Evolutionary conservation across 345 rosid genomes (phyloP).

Genomic region (Capsella bursapastoris): DNA sequence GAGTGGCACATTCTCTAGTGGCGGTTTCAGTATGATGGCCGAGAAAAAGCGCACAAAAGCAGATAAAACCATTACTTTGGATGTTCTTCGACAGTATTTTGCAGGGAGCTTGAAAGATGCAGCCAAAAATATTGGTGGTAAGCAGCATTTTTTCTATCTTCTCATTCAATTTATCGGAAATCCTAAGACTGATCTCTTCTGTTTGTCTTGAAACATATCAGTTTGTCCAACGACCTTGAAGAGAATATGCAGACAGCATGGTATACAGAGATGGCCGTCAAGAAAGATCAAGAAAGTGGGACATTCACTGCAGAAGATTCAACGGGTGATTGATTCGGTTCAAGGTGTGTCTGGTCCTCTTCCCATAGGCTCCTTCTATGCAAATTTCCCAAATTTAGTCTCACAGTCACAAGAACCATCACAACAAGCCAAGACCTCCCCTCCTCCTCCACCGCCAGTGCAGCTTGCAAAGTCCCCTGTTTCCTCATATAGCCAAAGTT

Average conservation of each 20-base stretch:
- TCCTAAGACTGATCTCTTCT: slow-evolving; percentile 23
- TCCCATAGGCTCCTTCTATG: slow-evolving; percentile 69
- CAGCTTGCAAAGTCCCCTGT: slow-evolving; percentile 59
- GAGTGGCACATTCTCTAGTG: slow-evolving; percentile 55
- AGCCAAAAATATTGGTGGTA: slow-evolving; percentile 90
- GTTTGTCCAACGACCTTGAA: slow-evolving; percentile 99
- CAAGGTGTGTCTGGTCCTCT: slow-evolving; percentile 73
- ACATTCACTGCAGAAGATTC: slow-evolving; percentile 83
- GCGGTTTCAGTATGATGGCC: slow-evolving; percentile 43
- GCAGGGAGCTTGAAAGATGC: slow-evolving; percentile 96
- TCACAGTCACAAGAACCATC: slow-evolving; percentile 51
- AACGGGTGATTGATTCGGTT: slow-evolving; percentile 77
- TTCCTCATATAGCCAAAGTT: slow-evolving; percentile 70
- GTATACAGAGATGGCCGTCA: slow-evolving; percentile 94
- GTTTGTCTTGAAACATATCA: slow-evolving; percentile 49
- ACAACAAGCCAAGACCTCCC: slow-evolving; percentile 32
- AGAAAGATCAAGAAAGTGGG: slow-evolving; percentile 95
- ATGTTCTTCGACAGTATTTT: slow-evolving; percentile 75
- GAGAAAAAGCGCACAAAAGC: slow-evolving; percentile 69
- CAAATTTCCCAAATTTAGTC: slow-evolving; percentile 67
- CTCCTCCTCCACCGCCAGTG: slow-evolving; percentile 23
- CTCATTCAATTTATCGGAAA: not conserved
- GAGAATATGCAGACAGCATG: slow-evolving; percentile 91
- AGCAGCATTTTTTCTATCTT: slow-evolving; percentile 36
- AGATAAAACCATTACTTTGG: slow-evolving; percentile 73